Base-by-base conservation (phyloP, 2,329 filamentous ascomycete genomes). In the Microcyclospora tardicrescens region DNA sequence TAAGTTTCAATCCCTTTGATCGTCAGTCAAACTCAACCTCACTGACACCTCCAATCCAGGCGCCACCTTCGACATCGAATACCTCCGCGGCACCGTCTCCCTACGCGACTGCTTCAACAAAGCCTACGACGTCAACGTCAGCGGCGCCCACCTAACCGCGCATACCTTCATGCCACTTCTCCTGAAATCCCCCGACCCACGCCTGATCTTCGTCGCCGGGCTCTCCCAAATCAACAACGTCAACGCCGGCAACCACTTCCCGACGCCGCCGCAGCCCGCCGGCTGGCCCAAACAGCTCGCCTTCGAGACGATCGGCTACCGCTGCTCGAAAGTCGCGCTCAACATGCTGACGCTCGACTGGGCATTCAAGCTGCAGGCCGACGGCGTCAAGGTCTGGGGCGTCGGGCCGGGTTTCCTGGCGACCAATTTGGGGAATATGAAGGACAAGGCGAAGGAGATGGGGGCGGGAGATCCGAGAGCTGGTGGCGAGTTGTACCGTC, bases 291-390 rank as follows among this genome's bases (percentile, higher is more conserved):
- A 67, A 47, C 38, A 40, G 2, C 39, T 45, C 8, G 44, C 40
- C 8, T 46, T 56, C 37, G 38, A 40, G 16, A 30, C 35, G 4
- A 41, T 51, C 2, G 54, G 52, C 10, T 66, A 67, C 36, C 52
- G 60, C 11, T 44, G 46, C 35, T 57, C 52, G 28, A 68, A 68
- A 51, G 52, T 57, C 10, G 66, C 57, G 3, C 33, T 69, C 39
- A 68, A 64, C 27, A 68, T 68, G 52, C 14, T 67, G 43, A 65
- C 63, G 57, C 45, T 69, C 34, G 55, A 64, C 8, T 72, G 66
- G 63, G 45, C 54, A 27, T 55, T 55, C n/a, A 39, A 54, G 28
- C 44, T 61, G 38, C 51, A 56, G 42, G 47, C 53, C 2, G 59
- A 64, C 33, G 58, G 60, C 2, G 57, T 67, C 27, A 70, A 68